These are phyloP conservation scores for Sporothrix schenckii DNA, from an alignment of 2,329 filamentous ascomycete genomes.

Conservation along the genomic window DNA sequence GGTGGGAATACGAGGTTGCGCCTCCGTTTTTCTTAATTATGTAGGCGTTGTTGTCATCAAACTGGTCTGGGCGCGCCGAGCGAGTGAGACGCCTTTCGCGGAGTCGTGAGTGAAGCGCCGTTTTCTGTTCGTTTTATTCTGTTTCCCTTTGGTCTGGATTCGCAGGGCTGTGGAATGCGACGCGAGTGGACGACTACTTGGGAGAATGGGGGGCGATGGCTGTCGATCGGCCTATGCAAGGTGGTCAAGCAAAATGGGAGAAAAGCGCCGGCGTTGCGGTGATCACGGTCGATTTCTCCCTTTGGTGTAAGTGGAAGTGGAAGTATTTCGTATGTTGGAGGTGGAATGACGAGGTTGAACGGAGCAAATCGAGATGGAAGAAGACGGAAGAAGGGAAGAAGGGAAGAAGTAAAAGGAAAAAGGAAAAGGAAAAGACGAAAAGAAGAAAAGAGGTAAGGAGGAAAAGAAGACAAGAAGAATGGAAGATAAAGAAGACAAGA, in stretches of 20 bases:
- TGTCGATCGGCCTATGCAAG: conserved; percentile 20
- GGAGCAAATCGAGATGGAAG: neutral
- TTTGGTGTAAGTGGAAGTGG: conserved; percentile 3
- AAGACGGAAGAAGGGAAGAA: neutral
- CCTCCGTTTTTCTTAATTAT: neutral
- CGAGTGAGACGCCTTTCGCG: neutral
- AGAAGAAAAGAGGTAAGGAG: neutral
- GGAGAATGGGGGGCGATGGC: neutral
- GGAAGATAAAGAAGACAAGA: neutral
- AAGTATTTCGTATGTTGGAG: neutral
- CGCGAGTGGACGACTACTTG: neutral
- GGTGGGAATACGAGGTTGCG: conserved; percentile 16
- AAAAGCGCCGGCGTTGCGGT: neutral
- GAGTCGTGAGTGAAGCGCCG: no score
- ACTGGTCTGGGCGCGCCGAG: neutral
- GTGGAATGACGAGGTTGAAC: neutral
- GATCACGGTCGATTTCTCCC: neutral
- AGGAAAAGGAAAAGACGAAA: neutral
- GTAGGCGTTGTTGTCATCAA: neutral
- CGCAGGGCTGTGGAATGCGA: neutral
- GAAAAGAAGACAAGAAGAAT: neutral
- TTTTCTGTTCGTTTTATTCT: no score
- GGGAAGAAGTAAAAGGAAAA: neutral
- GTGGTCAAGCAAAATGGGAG: conserved; percentile 6
- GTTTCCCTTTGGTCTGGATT: neutral